These are phyloP conservation scores for Neurospora hispaniola DNA, from an alignment of 495 filamentous ascomycete species.

Conservation along the genomic window DNA sequence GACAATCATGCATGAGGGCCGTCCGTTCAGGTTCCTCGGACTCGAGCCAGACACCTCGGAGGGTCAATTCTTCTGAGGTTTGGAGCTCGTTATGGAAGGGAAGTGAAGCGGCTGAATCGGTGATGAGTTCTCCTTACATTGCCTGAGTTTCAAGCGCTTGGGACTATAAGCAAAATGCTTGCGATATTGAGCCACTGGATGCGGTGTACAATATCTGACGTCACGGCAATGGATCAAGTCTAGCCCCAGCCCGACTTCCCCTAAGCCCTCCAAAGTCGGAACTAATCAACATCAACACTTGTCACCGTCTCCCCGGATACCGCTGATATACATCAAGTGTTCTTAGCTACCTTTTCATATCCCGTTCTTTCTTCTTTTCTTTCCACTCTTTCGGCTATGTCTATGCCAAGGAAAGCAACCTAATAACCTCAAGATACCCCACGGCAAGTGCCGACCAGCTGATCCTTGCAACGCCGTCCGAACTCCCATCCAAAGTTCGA, in stretches of 20 bases:
- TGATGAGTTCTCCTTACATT: not conserved
- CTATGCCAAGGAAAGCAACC: not conserved
- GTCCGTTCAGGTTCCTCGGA: not conserved
- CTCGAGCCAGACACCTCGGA: not conserved
- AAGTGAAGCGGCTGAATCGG: not conserved
- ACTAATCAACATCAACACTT: not conserved
- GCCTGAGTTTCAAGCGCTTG: not conserved
- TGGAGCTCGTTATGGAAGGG: not conserved
- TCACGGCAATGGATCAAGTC: not conserved
- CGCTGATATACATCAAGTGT: not conserved
- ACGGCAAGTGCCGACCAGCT: not conserved
- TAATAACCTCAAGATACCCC: not conserved
- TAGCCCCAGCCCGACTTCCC: not conserved
- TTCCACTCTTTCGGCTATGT: not conserved
- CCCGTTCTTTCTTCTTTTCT: not conserved
- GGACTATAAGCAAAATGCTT: not conserved
- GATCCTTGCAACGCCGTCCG: not conserved
- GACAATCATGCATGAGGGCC: not conserved
- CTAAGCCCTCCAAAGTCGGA: not conserved
- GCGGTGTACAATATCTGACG: constrained; percentile 1
- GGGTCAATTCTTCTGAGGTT: not conserved
- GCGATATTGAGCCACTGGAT: not conserved
- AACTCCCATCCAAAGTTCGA: not conserved
- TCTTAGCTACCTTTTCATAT: not conserved
- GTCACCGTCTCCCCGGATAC: not conserved